Conservation (phyloP, 139 green algal species). For the Ettlia oleoabundans region DNA sequence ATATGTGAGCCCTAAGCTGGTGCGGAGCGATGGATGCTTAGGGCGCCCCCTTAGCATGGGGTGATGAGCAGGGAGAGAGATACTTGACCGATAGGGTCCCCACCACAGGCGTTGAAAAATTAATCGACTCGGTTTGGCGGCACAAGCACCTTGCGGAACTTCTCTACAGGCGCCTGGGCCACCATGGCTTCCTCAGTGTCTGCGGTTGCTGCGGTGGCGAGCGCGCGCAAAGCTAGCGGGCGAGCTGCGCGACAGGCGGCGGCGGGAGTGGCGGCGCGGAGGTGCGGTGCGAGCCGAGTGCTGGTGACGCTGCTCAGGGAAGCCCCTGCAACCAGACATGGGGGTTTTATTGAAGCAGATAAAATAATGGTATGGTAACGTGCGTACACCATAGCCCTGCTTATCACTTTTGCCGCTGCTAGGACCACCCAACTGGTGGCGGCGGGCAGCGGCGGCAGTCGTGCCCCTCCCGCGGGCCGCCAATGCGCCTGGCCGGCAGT, state of each 20-base stretch:
- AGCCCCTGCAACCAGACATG: neutral
- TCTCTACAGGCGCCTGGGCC: constrained; percentile 28
- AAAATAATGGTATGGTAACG: too few species aligned
- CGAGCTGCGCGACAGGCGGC: neutral
- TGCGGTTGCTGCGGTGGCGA: neutral
- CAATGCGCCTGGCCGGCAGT: neutral
- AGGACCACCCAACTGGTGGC: too few species aligned
- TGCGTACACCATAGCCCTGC: too few species aligned
- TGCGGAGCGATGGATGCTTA: too few species aligned
- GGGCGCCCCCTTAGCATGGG: too few species aligned
- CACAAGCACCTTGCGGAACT: constrained; percentile 45
- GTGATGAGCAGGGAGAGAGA: neutral
- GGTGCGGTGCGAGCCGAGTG: neutral
- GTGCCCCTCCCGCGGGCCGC: neutral
- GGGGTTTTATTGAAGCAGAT: neutral
- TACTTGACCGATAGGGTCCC: too few species aligned
- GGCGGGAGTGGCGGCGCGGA: neutral
- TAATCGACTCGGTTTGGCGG: neutral
- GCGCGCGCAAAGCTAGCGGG: neutral
- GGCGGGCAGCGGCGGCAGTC: neutral
- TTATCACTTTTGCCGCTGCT: too few species aligned
- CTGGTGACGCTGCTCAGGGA: neutral
- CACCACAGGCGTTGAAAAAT: too few species aligned
- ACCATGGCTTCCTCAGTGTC: neutral
- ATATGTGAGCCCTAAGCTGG: too few species aligned